phyloP scores from a whole-genome alignment of 2,329 filamentous ascomycete species.

The Fusarium burgessii region DNA sequence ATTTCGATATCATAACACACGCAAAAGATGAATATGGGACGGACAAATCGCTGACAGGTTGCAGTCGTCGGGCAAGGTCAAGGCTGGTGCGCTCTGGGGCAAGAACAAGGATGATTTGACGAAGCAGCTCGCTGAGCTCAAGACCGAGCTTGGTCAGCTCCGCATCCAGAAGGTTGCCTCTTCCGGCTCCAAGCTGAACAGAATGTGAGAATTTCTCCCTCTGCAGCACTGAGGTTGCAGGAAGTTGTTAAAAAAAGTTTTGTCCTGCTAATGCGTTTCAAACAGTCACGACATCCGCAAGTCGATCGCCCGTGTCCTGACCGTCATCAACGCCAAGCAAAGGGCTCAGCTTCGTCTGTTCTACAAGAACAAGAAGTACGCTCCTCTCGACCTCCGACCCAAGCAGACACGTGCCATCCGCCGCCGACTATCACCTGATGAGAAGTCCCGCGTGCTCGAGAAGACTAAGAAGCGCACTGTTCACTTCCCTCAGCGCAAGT shows the following conservation, averaged over 20 bases:
- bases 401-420: slow-evolving; percentile 99
- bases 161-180: slow-evolving; percentile 99
- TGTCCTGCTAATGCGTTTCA: slow-evolving; percentile 42
- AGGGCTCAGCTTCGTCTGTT: slow-evolving; percentile 96
- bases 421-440: slow-evolving; percentile 92
- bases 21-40: slow-evolving; percentile 19
- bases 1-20: slow-evolving; percentile 32
- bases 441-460: slow-evolving; percentile 84
- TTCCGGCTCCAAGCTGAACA: slow-evolving; percentile 94
- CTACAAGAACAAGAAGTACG: slow-evolving; percentile 99
- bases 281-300: slow-evolving; percentile 97
- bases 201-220: slow-evolving; percentile 76
- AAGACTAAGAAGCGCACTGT: slow-evolving; percentile 96
- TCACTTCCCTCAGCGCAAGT: slow-evolving; percentile 99
- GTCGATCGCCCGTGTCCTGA: slow-evolving; percentile 98
- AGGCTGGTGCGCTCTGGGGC: slow-evolving; percentile 95
- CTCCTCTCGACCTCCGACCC: slow-evolving; percentile 96
- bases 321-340: slow-evolving; percentile 99
- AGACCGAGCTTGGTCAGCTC: slow-evolving; percentile 95
- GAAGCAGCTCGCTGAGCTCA: slow-evolving; percentile 94
- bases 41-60: slow-evolving; percentile 49
- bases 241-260: slow-evolving; percentile 3
- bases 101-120: slow-evolving; percentile 99
- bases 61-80: slow-evolving; percentile 76
- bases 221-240: slow-evolving; percentile 5